These are phyloP conservation scores for Cutaneotrichosporon sp. DNA, from an alignment of 1,284 basidiomycete species.

Conservation along the genomic window DNA sequence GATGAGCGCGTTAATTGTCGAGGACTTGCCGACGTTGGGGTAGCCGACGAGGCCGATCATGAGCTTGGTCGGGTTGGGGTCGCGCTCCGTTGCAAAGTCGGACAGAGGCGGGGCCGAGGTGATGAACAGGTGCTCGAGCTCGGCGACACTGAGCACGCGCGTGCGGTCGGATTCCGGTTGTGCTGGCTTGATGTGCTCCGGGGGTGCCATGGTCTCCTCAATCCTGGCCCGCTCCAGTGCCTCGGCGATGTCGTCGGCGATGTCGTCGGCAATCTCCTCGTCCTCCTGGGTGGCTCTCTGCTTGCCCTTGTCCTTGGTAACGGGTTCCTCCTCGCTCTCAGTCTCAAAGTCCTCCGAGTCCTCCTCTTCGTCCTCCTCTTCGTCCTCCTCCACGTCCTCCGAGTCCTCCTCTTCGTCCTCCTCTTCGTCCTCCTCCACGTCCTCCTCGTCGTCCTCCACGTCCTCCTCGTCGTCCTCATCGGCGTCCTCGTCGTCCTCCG, in stretches of 20 bases:
- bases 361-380: slow-evolving; percentile 23
- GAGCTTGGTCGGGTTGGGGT: slow-evolving; percentile 67
- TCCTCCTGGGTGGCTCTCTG: slow-evolving; percentile 23
- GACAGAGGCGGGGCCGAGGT: slow-evolving; percentile 70
- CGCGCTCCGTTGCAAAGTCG: slow-evolving; percentile 66
- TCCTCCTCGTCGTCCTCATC: slow-evolving; percentile 39
- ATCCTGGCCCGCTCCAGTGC: slow-evolving; percentile 31
- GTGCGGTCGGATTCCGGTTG: slow-evolving; percentile 64
- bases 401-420: slow-evolving; percentile 40
- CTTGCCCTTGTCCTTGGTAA: slow-evolving; percentile 38
- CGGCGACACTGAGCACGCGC: slow-evolving; percentile 78
- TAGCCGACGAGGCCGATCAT: slow-evolving; percentile 66
- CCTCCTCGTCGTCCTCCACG: slow-evolving; percentile 32
- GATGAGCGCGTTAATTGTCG: slow-evolving; percentile 61
- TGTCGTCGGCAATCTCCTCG: slow-evolving; percentile 26
- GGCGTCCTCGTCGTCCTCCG: slow-evolving; percentile 35
- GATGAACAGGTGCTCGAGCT: slow-evolving; percentile 84
- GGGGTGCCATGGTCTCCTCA: background rate
- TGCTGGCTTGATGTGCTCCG: slow-evolving; percentile 10
- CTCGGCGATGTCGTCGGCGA: slow-evolving; percentile 35
- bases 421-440: slow-evolving; percentile 30
- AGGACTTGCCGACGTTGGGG: slow-evolving; percentile 64
- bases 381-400: slow-evolving; percentile 14
- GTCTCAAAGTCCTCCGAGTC: slow-evolving; percentile 40
- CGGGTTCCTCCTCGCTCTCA: slow-evolving; percentile 30